phyloP scores from a whole-genome alignment of 495 filamentous ascomycete genomes.

The Podospora pseudopauciseta region DNA sequence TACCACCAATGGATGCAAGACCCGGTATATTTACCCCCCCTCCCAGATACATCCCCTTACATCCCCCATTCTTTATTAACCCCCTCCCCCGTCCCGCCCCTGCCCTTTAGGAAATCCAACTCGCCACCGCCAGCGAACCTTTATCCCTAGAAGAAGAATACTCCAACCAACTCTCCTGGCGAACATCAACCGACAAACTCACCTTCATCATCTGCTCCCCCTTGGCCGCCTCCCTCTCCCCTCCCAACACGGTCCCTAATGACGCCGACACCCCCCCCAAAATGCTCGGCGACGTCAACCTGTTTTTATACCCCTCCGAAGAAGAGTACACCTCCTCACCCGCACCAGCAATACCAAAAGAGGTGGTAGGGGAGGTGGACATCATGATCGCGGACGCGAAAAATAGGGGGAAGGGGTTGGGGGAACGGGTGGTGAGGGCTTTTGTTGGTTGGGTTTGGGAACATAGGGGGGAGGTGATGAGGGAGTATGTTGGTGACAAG shows the following conservation, averaged over 20 bases:
- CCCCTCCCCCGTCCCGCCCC: neutral
- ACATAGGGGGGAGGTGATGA: slow-evolving; percentile 49
- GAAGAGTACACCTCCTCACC: slow-evolving; percentile 25
- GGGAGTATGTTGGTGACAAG: slow-evolving; percentile 49
- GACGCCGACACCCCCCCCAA: slow-evolving; percentile 48
- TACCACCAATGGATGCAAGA: slow-evolving; percentile 94
- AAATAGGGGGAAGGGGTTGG: slow-evolving; percentile 61
- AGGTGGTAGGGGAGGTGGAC: slow-evolving; percentile 71
- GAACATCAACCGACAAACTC: slow-evolving; percentile 67
- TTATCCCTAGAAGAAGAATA: slow-evolving; percentile 77
- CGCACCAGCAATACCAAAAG: neutral
- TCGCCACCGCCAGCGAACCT: slow-evolving; percentile 79
- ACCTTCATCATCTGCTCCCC: slow-evolving; percentile 68
- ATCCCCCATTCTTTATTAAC: neutral
- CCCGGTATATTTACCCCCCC: slow-evolving; percentile 45
- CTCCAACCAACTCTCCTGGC: slow-evolving; percentile 80
- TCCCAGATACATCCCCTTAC: no score
- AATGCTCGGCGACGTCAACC: slow-evolving; percentile 86
- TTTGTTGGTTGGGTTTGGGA: slow-evolving; percentile 64
- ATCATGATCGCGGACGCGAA: slow-evolving; percentile 73
- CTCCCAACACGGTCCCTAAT: slow-evolving; percentile 19
- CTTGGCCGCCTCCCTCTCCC: neutral
- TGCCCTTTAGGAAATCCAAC: slow-evolving; percentile 62
- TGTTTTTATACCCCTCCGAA: slow-evolving; percentile 63
- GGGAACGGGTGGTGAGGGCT: slow-evolving; percentile 58